phyloP scores from a whole-genome alignment of 2,329 filamentous ascomycete genomes.

The Xylaria sp. region DNA sequence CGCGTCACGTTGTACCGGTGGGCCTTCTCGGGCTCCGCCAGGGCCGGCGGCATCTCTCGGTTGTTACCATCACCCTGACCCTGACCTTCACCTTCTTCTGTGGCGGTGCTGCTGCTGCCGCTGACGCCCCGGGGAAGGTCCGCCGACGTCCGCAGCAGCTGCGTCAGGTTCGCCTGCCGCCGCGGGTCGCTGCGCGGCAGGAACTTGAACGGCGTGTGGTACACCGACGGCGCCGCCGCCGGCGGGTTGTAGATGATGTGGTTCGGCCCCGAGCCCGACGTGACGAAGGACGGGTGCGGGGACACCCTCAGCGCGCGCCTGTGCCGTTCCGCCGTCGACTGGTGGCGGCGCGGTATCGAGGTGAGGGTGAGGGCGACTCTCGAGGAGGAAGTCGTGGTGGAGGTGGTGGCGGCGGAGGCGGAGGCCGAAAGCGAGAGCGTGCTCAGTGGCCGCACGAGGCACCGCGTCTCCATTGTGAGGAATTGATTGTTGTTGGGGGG shows the following conservation, averaged over 20 bases:
- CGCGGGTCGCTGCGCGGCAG: slow-evolving; percentile 61
- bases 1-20: slow-evolving; percentile 54
- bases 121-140: slow-evolving; percentile 21
- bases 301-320: slow-evolving; percentile 61
- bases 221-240: slow-evolving; percentile 57
- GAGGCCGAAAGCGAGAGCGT: slow-evolving; percentile 11
- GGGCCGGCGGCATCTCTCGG: slow-evolving; percentile 30
- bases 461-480: slow-evolving; percentile 32
- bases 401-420: neutral
- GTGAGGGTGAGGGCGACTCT: slow-evolving; percentile 20
- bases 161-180: slow-evolving; percentile 50
- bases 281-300: slow-evolving; percentile 63
- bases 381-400: neutral
- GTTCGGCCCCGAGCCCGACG: slow-evolving; percentile 30
- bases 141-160: slow-evolving; percentile 44
- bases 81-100: too few species aligned
- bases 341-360: slow-evolving; percentile 45
- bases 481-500: neutral
- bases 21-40: slow-evolving; percentile 12
- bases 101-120: slow-evolving; percentile 11
- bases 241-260: slow-evolving; percentile 63
- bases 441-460: slow-evolving; percentile 28
- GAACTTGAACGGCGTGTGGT: slow-evolving; percentile 69
- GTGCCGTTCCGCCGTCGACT: slow-evolving; percentile 55
- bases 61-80: too few species aligned